These are phyloP conservation scores for Cinnamomum chago DNA, from an alignment of 164 flowering plant genomes.

Conservation along the genomic window DNA sequence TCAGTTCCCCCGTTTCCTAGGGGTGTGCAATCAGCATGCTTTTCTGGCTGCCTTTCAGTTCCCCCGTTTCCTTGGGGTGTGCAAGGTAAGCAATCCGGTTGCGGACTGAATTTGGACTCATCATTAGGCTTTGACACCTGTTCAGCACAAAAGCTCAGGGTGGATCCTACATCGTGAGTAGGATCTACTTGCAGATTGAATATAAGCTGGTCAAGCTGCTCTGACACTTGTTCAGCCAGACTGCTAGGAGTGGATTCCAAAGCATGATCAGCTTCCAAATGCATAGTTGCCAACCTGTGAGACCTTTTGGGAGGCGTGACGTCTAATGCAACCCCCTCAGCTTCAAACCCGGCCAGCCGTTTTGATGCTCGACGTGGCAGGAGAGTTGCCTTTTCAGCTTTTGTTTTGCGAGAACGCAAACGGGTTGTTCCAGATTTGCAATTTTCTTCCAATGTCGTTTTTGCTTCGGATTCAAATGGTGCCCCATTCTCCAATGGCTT, in stretches of 20 bases:
- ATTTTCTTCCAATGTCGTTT: not conserved
- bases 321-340: conserved; percentile 27
- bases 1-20: not conserved
- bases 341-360: conserved; percentile 43
- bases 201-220: conserved; percentile 4
- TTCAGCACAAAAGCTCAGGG: conserved; percentile 24
- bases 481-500: conserved; percentile 8
- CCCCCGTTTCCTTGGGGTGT: not conserved
- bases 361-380: conserved; percentile 52
- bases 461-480: not conserved
- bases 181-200: conserved; percentile 8
- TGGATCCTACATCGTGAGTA: too few relatives aligned
- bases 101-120: not conserved
- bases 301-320: conserved; percentile 18
- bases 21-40: not conserved
- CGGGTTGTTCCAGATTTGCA: conserved; percentile 10
- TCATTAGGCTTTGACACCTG: not conserved
- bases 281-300: conserved; percentile 16
- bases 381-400: conserved; percentile 15
- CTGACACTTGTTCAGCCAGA: not conserved
- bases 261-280: conserved; percentile 2
- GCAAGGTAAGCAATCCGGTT: not conserved
- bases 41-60: not conserved
- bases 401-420: conserved; percentile 12
- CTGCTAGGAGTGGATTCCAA: not conserved